Conservation (phyloP, 345 rosid genomes). For the Microthlaspi erraticum region DNA sequence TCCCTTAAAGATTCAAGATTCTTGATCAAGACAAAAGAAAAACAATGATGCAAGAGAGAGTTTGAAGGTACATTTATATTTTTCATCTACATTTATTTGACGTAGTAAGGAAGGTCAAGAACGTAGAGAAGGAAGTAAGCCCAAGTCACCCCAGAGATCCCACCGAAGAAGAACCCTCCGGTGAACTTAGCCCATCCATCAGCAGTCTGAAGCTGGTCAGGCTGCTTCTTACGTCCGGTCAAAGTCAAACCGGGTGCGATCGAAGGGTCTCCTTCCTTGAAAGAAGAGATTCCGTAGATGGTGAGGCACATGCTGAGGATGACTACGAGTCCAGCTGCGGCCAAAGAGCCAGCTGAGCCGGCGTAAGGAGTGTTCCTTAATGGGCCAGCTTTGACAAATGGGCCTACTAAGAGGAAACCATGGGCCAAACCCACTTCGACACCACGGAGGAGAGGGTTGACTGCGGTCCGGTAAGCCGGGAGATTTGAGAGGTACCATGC, state of each 20-base stretch:
- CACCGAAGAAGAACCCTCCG: slow-evolving; percentile 97
- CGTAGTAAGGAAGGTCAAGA: slow-evolving; percentile 84
- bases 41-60: slow-evolving; percentile 26
- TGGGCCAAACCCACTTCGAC: slow-evolving; percentile 89
- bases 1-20: slow-evolving; percentile 29
- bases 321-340: slow-evolving; percentile 82
- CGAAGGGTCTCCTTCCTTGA: slow-evolving; percentile 85
- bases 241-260: slow-evolving; percentile 77
- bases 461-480: slow-evolving; percentile 92
- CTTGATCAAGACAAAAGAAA: slow-evolving; percentile 34
- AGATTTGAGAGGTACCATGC: slow-evolving; percentile 98
- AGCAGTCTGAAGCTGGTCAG: slow-evolving; percentile 91
- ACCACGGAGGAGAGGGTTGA: slow-evolving; percentile 90
- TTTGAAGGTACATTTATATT: background rate
- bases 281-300: slow-evolving; percentile 79
- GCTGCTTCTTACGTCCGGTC: slow-evolving; percentile 94
- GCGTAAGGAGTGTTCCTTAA: slow-evolving; percentile 84
- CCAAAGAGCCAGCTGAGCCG: slow-evolving; percentile 79
- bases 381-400: slow-evolving; percentile 88
- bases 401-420: slow-evolving; percentile 86
- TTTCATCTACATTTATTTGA: slow-evolving; percentile 57
- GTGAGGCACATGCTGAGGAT: slow-evolving; percentile 90
- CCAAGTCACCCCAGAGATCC: slow-evolving; percentile 93
- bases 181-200: slow-evolving; percentile 94
- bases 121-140: slow-evolving; percentile 90